phyloP scores from a whole-genome alignment of 2,329 filamentous ascomycete species.

The Metarhizium brunneum region DNA sequence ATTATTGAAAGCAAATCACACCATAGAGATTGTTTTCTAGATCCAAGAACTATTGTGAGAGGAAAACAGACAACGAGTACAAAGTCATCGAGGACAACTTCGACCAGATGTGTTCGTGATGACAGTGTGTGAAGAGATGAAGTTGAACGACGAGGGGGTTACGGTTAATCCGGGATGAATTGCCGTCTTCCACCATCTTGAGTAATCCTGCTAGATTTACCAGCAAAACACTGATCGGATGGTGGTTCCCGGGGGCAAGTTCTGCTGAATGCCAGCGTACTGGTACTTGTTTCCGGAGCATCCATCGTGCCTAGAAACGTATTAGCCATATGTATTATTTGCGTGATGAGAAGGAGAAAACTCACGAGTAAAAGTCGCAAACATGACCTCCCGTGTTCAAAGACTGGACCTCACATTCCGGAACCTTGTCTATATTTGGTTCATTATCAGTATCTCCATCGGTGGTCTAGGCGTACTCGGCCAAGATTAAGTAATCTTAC shows the following conservation, averaged over 20 bases:
- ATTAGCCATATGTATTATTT: no score
- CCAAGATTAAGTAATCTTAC: neutral
- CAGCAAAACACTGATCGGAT: constrained; percentile 4
- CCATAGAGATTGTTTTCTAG: no score
- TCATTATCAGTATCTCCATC: neutral
- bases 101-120: no score
- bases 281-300: neutral
- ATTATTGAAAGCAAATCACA: no score
- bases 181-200: no score
- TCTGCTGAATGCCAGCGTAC: neutral
- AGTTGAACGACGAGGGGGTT: no score
- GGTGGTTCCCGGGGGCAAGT: neutral
- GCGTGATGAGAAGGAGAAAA: neutral
- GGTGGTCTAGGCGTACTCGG: no score
- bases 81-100: no score
- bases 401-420: neutral
- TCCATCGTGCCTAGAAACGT: neutral
- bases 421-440: neutral
- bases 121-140: no score
- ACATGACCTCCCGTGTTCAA: neutral
- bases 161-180: no score
- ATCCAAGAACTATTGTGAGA: no score
- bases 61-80: no score
- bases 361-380: constrained; percentile 4
- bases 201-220: neutral